These are phyloP conservation scores for Whalleya microplaca DNA, from an alignment of 2,329 filamentous ascomycete genomes.

Conservation along the genomic window DNA sequence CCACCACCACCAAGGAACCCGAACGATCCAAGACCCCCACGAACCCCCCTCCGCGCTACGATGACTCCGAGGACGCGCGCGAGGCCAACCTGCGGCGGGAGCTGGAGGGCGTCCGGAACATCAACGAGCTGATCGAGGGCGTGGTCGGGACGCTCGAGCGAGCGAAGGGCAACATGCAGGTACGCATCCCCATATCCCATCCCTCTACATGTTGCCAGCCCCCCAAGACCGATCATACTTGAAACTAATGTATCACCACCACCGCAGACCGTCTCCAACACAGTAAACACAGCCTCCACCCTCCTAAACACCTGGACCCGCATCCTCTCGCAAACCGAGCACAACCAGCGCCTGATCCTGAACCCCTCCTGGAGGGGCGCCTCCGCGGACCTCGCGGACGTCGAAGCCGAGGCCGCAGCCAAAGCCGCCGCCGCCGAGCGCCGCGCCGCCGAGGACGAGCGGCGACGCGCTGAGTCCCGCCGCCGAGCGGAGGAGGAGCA, in stretches of 20 bases:
- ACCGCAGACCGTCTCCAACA: conserved; percentile 77
- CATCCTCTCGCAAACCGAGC: conserved; percentile 95
- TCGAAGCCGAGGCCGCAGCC: conserved; percentile 80
- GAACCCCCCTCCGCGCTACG: conserved; percentile 47
- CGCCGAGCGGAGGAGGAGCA: conserved; percentile 66
- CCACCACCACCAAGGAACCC: conserved; percentile 40
- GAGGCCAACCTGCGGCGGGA: conserved; percentile 78
- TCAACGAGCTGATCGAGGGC: conserved; percentile 86
- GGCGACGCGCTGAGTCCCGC: conserved; percentile 71
- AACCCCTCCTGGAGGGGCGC: conserved; percentile 90
- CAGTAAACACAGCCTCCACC: conserved; percentile 84
- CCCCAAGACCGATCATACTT: too few relatives aligned
- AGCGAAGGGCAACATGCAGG: conserved; percentile 77
- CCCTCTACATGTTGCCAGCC: too few relatives aligned
- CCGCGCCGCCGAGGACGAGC: conserved; percentile 76
- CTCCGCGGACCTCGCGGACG: conserved; percentile 80
- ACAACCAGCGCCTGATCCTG: conserved; percentile 90
- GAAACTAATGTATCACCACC: too few relatives aligned
- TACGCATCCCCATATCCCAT: conserved; percentile 43
- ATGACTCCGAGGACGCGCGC: conserved; percentile 63
- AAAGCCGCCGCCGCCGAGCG: conserved; percentile 79
- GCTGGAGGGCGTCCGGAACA: conserved; percentile 78
- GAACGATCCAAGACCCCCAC: conserved; percentile 53
- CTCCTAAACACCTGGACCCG: conserved; percentile 94
- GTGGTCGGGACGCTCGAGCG: conserved; percentile 73